A percentile compares a stretch with the other conserved stretches of the same genome.
Evolutionary conservation across 176 grass and related monocot species (phyloP).

Genomic region (Paspalum notatum): DNA sequence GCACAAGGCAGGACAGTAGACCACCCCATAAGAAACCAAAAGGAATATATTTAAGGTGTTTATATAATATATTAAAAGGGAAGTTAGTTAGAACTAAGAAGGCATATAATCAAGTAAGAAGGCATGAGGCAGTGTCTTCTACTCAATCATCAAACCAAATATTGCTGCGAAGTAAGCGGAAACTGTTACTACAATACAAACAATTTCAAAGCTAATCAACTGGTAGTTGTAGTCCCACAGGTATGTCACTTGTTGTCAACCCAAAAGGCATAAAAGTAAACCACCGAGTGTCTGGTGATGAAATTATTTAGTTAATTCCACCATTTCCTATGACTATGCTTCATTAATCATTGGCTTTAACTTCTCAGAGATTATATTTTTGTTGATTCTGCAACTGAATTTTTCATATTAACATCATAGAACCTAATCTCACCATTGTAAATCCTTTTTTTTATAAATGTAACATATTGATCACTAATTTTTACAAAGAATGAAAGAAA

Average conservation of each 20-base stretch:
- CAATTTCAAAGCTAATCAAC: conserved; percentile 1
- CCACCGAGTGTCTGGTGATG: neutral
- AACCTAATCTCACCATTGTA: neutral
- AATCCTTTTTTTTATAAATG: neutral
- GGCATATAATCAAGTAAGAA: neutral
- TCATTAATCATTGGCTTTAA: neutral
- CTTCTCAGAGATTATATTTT: conserved; percentile 10
- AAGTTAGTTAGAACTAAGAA: neutral
- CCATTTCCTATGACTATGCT: neutral
- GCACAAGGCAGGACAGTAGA: neutral
- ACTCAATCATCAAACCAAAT: neutral
- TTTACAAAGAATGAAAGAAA: neutral
- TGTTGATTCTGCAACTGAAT: neutral
- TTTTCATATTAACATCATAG: neutral
- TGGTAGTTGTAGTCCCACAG: conserved; percentile 3
- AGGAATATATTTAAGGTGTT: neutral
- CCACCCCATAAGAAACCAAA: neutral
- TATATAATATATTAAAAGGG: neutral
- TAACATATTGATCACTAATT: neutral
- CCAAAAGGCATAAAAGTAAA: neutral
- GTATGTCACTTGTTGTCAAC: neutral
- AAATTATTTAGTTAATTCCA: neutral
- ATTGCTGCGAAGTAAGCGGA: neutral
- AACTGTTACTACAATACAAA: neutral
- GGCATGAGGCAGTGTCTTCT: neutral